phyloP scores from a whole-genome alignment of 169 alveolate genomes.

The Ichthyophthirius multifiliis region DNA sequence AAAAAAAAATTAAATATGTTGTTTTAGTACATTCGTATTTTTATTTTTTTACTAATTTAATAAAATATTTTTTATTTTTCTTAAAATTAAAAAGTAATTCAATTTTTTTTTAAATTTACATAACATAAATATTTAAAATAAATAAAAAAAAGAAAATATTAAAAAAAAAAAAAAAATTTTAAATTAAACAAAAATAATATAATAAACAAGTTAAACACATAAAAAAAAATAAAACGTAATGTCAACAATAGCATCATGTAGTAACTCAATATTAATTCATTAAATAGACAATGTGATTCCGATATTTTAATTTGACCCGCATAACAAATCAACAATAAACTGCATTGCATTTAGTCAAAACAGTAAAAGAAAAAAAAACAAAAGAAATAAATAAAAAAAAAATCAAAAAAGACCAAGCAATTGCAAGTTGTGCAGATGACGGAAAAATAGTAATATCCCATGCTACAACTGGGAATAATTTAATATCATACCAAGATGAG shows the following conservation, averaged over 20 bases:
- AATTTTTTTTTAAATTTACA: no score
- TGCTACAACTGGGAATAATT: not conserved
- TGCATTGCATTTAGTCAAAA: slow-evolving; percentile 32
- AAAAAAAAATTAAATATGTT: no score
- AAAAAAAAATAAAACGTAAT: no score
- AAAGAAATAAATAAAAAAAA: not conserved
- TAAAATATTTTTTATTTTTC: no score
- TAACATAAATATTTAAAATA: no score
- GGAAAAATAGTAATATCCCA: slow-evolving; percentile 1
- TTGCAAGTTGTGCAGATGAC: slow-evolving; percentile 25
- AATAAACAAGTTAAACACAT: no score
- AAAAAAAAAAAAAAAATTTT: no score
- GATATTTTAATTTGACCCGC: not conserved
- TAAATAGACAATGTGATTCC: not conserved
- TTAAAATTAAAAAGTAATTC: no score
- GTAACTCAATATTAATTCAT: slow-evolving; percentile 23
- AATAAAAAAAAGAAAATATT: no score
- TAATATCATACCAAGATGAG: not conserved
- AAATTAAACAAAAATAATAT: no score
- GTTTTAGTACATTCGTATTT: no score
- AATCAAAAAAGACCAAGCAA: not conserved
- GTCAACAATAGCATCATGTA: not conserved
- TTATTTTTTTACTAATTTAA: no score
- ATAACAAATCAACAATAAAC: slow-evolving; percentile 6
- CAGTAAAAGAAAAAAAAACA: not conserved